Conservation (phyloP, 2,329 filamentous ascomycete species). For the Epichloe gansuensis region DNA sequence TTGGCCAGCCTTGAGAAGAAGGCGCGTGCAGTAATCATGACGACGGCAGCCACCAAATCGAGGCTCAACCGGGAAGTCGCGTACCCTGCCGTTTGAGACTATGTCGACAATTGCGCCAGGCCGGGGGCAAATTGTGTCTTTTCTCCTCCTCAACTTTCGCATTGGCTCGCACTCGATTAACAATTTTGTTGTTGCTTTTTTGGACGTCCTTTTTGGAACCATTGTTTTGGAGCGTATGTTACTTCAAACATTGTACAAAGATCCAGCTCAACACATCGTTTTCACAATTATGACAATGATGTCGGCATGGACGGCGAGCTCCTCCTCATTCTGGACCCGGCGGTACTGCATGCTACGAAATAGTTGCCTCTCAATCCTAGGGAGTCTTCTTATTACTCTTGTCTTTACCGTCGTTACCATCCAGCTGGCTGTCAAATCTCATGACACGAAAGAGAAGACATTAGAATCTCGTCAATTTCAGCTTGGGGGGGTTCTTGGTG, state of each 20-base stretch:
- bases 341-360: not conserved
- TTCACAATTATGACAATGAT: not conserved
- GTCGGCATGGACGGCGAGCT: not conserved
- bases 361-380: not conserved
- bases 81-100: not conserved
- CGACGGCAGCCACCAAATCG: not conserved
- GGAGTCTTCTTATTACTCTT: constrained; percentile 2
- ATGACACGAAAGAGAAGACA: not conserved
- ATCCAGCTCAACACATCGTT: not conserved
- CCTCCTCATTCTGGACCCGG: not conserved
- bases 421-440: not conserved
- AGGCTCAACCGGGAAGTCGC: not conserved
- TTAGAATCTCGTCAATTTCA: constrained; percentile 14
- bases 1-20: not conserved
- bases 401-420: constrained; percentile 4
- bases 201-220: constrained; percentile 7
- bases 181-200: constrained; percentile 1
- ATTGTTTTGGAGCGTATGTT: constrained; percentile 15
- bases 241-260: constrained; percentile 1
- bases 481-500: constrained; percentile 11
- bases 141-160: not conserved
- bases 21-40: not conserved
- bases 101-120: not conserved
- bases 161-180: not conserved
- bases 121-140: not conserved